Percentiles rank a stretch among this genome's conserved stretches.
These are phyloP conservation scores for Zymoseptoria crescenta DNA, from an alignment of 2,329 filamentous ascomycete species.

Conservation along the genomic window DNA sequence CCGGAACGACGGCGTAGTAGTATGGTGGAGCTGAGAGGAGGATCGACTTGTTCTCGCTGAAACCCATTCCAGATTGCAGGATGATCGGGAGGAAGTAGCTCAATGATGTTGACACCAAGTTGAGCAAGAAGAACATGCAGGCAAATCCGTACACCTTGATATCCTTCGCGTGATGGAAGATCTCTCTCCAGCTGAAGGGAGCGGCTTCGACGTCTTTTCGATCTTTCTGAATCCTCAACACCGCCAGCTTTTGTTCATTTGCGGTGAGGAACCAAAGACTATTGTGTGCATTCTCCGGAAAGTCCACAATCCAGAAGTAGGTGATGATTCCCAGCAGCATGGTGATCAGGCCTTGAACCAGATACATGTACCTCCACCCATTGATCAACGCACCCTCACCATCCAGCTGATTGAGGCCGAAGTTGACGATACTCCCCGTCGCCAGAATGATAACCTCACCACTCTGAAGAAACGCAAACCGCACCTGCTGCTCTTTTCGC, in stretches of 20 bases:
- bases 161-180: conserved; percentile 51
- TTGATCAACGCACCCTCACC: conserved; percentile 46
- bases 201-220: conserved; percentile 53
- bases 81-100: conserved; percentile 56
- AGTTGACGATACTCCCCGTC: conserved; percentile 61
- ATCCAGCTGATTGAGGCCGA: conserved; percentile 56
- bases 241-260: conserved; percentile 49
- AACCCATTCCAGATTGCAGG: conserved; percentile 38
- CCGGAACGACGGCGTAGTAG: conserved; percentile 58
- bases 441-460: conserved; percentile 59
- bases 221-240: conserved; percentile 52
- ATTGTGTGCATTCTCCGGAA: conserved; percentile 52
- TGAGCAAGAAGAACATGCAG: conserved; percentile 58
- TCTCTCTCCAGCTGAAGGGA: conserved; percentile 47
- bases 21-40: conserved; percentile 60
- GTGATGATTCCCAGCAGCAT: conserved; percentile 50
- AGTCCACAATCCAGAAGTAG: conserved; percentile 65
- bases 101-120: conserved; percentile 57
- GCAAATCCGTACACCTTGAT: conserved; percentile 58
- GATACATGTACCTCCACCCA: conserved; percentile 63
- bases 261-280: conserved; percentile 52
- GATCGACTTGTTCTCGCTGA: conserved; percentile 41
- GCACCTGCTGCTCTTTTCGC: conserved; percentile 56
- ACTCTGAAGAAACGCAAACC: conserved; percentile 57
- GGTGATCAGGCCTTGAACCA: conserved; percentile 57